Evolutionary conservation across 1,284 basidiomycete species (phyloP), one percentile per base, ranked within the genome.

Genomic region (Ganoderma multipileum): DNA sequence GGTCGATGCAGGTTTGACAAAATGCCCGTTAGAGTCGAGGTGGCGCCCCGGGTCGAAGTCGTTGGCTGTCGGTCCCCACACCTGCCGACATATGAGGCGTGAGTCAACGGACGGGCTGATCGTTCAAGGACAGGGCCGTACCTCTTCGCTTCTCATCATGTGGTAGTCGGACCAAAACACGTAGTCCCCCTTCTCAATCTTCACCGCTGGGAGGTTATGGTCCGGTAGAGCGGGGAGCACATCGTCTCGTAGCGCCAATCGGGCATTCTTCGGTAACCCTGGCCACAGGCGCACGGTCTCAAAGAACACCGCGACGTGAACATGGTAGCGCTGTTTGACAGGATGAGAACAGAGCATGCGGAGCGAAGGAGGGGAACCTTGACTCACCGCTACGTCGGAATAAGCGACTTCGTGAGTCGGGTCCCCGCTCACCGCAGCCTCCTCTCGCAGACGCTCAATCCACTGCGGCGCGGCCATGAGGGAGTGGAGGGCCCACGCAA

Each of bases 221-320:
- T 69, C 68, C 0, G 74, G 73, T 12, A 77, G 47, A 0, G 74
- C 72, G 9, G 77, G 77, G 20, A 78, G 70, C 3, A 74, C 68
- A 55, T 77, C 76, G 28, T 78, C 76, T 14, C 42, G 26, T 23
- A 72, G 28, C 1, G 76, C 76, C 7, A 71, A 41, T 2, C 76
- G 71, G 3, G 71, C 73, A 63, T 78, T 78, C 71, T 78, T 77
- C 1, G 76, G 75, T 18, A 77, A 42, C 36, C 75, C 76, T 20
- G 76, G 76, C 75, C 75, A 78, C n/a, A 78, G 66, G 4, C 76
- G 69, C 18, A 78, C 47, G 6, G 73, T 74, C 64, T 78, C 76
- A 58, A 74, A 75, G 64, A 77, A 71, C 5, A 78, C 76, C 11
- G 76, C 76, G 5, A 71, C 70, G 52, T 76, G 75, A 28, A 75